phyloP scores from a whole-genome alignment of 2,329 filamentous ascomycete genomes.

The Macroventuria anomochaeta region DNA sequence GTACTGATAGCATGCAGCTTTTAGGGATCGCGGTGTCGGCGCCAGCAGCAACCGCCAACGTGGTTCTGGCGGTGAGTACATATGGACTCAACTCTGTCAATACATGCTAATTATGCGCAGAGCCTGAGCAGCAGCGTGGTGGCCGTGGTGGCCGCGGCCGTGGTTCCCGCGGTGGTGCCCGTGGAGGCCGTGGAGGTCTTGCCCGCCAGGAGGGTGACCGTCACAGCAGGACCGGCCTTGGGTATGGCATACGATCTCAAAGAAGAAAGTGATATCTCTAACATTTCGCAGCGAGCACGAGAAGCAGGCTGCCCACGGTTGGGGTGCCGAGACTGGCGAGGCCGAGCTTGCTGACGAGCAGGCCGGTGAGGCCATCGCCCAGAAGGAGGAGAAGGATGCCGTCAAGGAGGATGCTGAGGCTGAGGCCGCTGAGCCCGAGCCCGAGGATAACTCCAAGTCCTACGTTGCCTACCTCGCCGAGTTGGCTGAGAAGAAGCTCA shows the following conservation, averaged over 20 bases:
- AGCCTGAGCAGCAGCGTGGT: constrained; percentile 34
- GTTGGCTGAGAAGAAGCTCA: constrained; percentile 76
- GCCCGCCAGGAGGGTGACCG: constrained; percentile 62
- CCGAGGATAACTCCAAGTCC: constrained; percentile 87
- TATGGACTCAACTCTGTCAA: neutral
- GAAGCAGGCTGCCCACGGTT: constrained; percentile 87
- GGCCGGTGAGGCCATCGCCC: constrained; percentile 86
- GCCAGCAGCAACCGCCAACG: constrained; percentile 82
- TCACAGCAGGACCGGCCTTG: constrained; percentile 66
- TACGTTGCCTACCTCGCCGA: constrained; percentile 87
- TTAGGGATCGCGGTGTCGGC: constrained; percentile 86
- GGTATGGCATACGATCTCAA: constrained; percentile 53
- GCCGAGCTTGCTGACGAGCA: constrained; percentile 91
- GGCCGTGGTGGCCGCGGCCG: constrained; percentile 54
- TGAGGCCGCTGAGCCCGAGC: constrained; percentile 59
- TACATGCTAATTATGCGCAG: constrained; percentile 23
- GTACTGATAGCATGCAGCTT: constrained; percentile 64
- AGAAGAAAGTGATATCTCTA: constrained; percentile 15
- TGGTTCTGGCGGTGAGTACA: constrained; percentile 46
- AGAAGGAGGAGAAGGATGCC: constrained; percentile 77
- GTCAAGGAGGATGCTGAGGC: constrained; percentile 46
- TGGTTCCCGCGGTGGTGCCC: constrained; percentile 56
- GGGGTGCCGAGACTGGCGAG: constrained; percentile 82
- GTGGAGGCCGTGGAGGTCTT: constrained; percentile 51
- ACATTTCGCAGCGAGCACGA: constrained; percentile 69